These are phyloP conservation scores for Ascoidea rubescens DNA, from an alignment of 805 yeast genomes.

Conservation along the genomic window DNA sequence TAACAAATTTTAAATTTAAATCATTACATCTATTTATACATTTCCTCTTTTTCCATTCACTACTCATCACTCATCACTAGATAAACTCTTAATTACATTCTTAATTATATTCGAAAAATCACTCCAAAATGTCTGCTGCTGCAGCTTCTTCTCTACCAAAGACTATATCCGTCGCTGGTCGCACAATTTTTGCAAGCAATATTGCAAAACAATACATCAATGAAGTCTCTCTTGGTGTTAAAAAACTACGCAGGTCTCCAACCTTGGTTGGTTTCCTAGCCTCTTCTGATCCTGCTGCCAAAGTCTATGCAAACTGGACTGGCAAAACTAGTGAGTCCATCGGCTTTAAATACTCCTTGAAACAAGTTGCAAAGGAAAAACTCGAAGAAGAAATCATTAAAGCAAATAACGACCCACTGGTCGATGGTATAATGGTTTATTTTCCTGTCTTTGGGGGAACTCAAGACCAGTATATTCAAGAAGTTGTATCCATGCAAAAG, in stretches of 20 bases:
- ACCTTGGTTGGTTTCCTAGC: constrained; percentile 84
- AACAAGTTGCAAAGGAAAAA: constrained; percentile 61
- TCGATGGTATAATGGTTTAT: constrained; percentile 92
- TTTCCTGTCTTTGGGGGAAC: constrained; percentile 94
- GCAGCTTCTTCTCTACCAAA: too few species aligned
- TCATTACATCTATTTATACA: too few species aligned
- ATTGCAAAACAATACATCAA: constrained; percentile 72
- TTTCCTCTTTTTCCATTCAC: too few species aligned
- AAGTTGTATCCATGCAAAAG: constrained; percentile 78
- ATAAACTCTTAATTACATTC: too few species aligned
- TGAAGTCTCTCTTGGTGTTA: constrained; percentile 53
- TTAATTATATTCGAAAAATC: too few species aligned
- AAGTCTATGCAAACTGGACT: constrained; percentile 93
- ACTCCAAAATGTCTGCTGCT: too few species aligned
- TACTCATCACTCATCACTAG: too few species aligned
- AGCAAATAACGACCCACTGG: constrained; percentile 64
- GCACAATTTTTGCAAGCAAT: constrained; percentile 75
- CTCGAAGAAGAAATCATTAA: constrained; percentile 71
- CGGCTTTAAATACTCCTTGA: constrained; percentile 75
- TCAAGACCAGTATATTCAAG: constrained; percentile 93
- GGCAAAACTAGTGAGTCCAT: constrained; percentile 75
- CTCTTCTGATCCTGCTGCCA: constrained; percentile 88
- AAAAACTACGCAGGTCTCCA: constrained; percentile 38
- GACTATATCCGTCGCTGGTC: too few species aligned
- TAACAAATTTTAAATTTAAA: too few species aligned